Evolutionary conservation across 768 basidiomycete genomes (phyloP).

Genomic region (Cystobasidium tubakii): DNA sequence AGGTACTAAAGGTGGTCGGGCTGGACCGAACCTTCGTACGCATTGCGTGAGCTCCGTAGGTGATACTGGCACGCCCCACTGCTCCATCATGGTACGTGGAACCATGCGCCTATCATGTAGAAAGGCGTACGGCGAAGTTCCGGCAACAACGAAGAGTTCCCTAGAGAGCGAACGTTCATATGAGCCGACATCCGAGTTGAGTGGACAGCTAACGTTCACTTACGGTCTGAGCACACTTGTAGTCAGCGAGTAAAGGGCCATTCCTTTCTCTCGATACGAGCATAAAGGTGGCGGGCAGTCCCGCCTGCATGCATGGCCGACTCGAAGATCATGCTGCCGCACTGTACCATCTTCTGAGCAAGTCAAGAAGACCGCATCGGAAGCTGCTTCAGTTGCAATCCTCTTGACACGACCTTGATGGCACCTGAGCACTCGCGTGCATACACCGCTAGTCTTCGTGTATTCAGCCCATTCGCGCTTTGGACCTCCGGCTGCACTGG

Average conservation of each 20-base stretch:
- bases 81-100: slow-evolving; percentile 2
- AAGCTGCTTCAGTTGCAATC: slow-evolving; percentile 40
- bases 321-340: slow-evolving; percentile 42
- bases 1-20: slow-evolving; percentile 1
- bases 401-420: slow-evolving; percentile 44
- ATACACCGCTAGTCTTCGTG: slow-evolving; percentile 10
- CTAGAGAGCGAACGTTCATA: no score
- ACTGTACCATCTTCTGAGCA: slow-evolving; percentile 45
- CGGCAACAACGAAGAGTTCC: slow-evolving; percentile 44
- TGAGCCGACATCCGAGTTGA: no score
- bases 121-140: slow-evolving; percentile 41
- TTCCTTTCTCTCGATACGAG: not conserved
- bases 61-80: slow-evolving; percentile 38
- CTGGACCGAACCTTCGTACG: slow-evolving; percentile 44
- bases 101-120: slow-evolving; percentile 46
- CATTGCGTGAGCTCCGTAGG: slow-evolving; percentile 40
- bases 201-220: no score
- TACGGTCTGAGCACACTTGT: slow-evolving; percentile 38
- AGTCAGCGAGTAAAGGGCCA: slow-evolving; percentile 42
- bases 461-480: slow-evolving; percentile 20
- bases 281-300: slow-evolving; percentile 31
- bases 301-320: slow-evolving; percentile 10
- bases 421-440: slow-evolving; percentile 40
- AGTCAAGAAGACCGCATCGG: slow-evolving; percentile 41
- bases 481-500: slow-evolving; percentile 6